Base-by-base conservation (phyloP, 2,329 filamentous ascomycete species). In the Fonsecaea multimorphosa region DNA sequence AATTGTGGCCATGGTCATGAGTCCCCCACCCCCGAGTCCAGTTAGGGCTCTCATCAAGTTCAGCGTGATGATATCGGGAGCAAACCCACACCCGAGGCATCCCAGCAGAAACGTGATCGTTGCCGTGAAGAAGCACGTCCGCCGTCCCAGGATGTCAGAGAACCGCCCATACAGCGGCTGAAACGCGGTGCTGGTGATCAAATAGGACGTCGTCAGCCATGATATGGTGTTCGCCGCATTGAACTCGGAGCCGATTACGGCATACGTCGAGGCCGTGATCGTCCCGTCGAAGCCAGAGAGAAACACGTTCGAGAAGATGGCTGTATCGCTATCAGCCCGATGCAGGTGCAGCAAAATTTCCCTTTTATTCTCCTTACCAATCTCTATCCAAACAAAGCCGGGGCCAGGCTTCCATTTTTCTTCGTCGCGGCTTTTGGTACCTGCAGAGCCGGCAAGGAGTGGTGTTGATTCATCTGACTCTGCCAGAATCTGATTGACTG, bases 221-320 rank as follows among this genome's bases (percentile, higher is more conserved):
- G 76, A 81, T 0, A 79, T 78, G 0, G 78, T 81, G 57, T 82
- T 81, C 2, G 78, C 78, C 4, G 80, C 79, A 31, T 78, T 76
- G 69, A 81, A 82, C 11, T 85, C 66, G 73, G 85, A 66, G 79
- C 83, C 84, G 67, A 77, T 75, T 5, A 78, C 71, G 5, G 78
- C 78, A 58, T 81, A 81, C 1, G 78, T 80, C 2, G 80, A 78
- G 0, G 79, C 79, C 3, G 78, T 82, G 61, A 82, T 79, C 1
- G 80, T 81, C 14, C 77, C 76, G 58, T 82, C 79, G 65, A 81
- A 81, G 1, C 86, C 86, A 29, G 84, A 85, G 8, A 89, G 80
- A 65, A 89, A 89, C 6, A 89, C 86, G 67, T 89, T 89, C 51
- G 83, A 81, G 79, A 88, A 87, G 71, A 89, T 87, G 32, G 86